Conservation (phyloP, 305 asterid species). For the Fraxinus velutina region DNA sequence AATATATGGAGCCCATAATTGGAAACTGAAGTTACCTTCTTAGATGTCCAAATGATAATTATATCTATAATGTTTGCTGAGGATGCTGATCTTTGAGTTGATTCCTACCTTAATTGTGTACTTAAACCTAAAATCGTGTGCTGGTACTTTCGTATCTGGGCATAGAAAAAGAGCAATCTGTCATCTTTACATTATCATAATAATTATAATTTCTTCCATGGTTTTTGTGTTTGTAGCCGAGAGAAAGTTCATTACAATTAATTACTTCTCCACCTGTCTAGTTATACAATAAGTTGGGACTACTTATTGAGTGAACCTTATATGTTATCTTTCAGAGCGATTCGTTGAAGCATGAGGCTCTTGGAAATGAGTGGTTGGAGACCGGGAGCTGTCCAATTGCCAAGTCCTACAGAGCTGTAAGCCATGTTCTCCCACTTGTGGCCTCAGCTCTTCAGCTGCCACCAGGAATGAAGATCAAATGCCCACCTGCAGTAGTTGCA, state of each 20-base stretch:
- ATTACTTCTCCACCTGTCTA: not conserved
- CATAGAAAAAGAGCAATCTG: not conserved
- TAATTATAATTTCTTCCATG: not conserved
- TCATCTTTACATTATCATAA: not conserved
- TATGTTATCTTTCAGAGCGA: constrained; percentile 40
- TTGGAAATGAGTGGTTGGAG: constrained; percentile 70
- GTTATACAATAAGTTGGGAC: not conserved
- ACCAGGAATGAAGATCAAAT: constrained; percentile 58
- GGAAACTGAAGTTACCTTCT: not conserved
- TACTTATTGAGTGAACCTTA: not conserved
- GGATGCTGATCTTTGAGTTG: not conserved
- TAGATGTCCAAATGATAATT: not conserved
- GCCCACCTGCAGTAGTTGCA: constrained; percentile 72
- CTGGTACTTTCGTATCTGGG: not conserved
- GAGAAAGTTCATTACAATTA: not conserved
- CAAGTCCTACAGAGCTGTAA: constrained; percentile 67
- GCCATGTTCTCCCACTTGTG: constrained; percentile 59
- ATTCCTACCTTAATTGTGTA: not conserved
- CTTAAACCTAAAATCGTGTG: not conserved
- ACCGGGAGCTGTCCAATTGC: constrained; percentile 78
- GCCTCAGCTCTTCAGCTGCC: constrained; percentile 64
- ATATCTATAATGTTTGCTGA: not conserved
- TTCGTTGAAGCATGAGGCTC: constrained; percentile 59
- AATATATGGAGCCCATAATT: not conserved
- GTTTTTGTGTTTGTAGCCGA: not conserved